Base-by-base conservation (phyloP, 2,329 filamentous ascomycete species). In the Drechslerella dactyloides region DNA sequence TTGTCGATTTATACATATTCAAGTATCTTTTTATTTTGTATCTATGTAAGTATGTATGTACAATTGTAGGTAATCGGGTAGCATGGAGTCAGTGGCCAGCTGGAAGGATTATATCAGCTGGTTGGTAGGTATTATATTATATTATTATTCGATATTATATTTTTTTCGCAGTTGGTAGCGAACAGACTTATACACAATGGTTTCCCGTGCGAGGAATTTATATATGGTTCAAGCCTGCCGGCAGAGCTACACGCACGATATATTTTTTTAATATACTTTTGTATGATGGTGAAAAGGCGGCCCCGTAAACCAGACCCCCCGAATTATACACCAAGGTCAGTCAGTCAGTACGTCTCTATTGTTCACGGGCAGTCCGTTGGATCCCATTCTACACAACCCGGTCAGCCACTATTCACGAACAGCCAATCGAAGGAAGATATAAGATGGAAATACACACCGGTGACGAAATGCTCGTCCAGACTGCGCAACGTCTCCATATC, bases 401-500 rank as follows among this genome's bases (percentile, higher is more conserved):
- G 30, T 57, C 40, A 59, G 46, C 27, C 3, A 35, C 56, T 15
- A 44, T 17, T 50, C 13, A 15, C n/a, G 2, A 75, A 35, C 35
- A 62, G 27, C 40, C 33, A 54, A n/a, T n/a, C n/a, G 73, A 60
- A 64, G 23, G 33, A 30, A 24, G 35, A 65, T n/a, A 52, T 15
- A 57, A 3, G 27, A 33, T 33, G 27, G 5, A 6, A 42, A 5
- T 42, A 21, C 64, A 83, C 86, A 80, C 89, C 88, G 1, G 89
- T 91, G 1, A 91, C 88, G 24, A 92, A 81, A 76, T 86, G 84
- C 80, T 93, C 89, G 78, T 92, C 89, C 56, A 91, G 80, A 0
- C 76, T 82, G 76, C 90, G 86, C 82, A 92, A 80, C 3, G 57
- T 79, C 75, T 82, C 78, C 83, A 91, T 84, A 77, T 91, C 88